Evolutionary conservation across 2,329 filamentous ascomycete genomes (phyloP).

Genomic region (Colletotrichum euphorbiae): DNA sequence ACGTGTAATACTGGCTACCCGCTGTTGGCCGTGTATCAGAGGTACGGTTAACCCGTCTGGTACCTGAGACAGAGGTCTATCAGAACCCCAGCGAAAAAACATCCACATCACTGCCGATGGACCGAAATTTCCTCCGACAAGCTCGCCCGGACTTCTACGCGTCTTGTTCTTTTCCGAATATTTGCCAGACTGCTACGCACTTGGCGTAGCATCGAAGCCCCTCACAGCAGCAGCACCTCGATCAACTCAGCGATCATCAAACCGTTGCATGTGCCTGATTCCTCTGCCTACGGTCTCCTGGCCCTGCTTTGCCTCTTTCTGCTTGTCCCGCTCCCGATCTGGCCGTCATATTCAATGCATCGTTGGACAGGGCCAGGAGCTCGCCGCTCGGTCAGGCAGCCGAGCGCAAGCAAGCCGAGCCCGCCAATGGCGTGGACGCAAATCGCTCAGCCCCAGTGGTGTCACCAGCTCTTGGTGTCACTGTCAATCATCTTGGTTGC

Average conservation of each 20-base stretch:
- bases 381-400: constrained; percentile 26
- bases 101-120: constrained; percentile 32
- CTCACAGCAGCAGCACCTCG: background rate
- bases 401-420: constrained; percentile 27
- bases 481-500: constrained; percentile 25
- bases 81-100: constrained; percentile 15
- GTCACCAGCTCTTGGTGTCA: no score
- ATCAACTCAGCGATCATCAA: constrained; percentile 12
- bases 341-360: constrained; percentile 6
- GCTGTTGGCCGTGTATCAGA: background rate
- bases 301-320: background rate
- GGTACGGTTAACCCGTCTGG: background rate
- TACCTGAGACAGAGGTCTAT: background rate
- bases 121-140: constrained; percentile 37
- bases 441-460: background rate
- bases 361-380: constrained; percentile 1
- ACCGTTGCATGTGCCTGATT: background rate
- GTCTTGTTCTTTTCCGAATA: constrained; percentile 17
- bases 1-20: background rate
- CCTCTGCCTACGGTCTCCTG: background rate
- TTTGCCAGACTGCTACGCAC: constrained; percentile 17
- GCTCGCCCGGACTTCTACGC: constrained; percentile 23
- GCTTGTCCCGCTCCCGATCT: constrained; percentile 11
- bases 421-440: constrained; percentile 13
- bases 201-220: constrained; percentile 22